These are phyloP conservation scores for Termitomyces titanicus DNA, from an alignment of 768 basidiomycete species.

Conservation along the genomic window DNA sequence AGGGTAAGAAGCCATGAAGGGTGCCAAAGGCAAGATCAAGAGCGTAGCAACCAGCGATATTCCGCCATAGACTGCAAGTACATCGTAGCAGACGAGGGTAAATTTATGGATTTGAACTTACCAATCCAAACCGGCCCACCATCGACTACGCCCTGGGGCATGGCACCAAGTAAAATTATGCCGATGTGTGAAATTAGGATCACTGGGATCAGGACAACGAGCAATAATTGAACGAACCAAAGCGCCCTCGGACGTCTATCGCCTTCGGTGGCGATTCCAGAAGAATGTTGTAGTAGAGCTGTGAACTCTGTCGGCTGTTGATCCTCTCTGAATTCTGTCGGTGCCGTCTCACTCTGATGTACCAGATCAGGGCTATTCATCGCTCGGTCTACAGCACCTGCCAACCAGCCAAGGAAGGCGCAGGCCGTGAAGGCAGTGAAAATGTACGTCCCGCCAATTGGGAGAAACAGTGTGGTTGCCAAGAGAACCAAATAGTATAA, in stretches of 20 bases:
- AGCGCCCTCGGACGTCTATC: conserved; percentile 25
- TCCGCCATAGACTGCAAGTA: conserved; percentile 43
- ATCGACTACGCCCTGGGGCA: conserved; percentile 59
- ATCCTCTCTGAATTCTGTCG: conserved; percentile 28
- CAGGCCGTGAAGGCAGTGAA: conserved; percentile 51
- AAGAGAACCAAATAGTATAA: conserved; percentile 57
- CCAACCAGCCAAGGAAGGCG: conserved; percentile 39
- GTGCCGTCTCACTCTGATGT: conserved; percentile 6
- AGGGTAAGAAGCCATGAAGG: conserved; percentile 40
- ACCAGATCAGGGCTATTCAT: conserved; percentile 2
- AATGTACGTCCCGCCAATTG: conserved; percentile 55
- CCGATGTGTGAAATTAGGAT: conserved; percentile 50
- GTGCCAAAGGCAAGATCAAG: conserved; percentile 56
- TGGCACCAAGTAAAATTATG: conserved; percentile 40
- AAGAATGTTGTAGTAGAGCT: conserved; percentile 38
- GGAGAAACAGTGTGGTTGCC: conserved; percentile 40
- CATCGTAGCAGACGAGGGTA: background rate
- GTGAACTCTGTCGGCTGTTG: conserved; percentile 46
- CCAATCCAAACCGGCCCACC: conserved; percentile 53
- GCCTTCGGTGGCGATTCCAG: background rate
- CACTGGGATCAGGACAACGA: conserved; percentile 51
- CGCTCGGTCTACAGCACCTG: conserved; percentile 33
- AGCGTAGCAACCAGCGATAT: conserved; percentile 45
- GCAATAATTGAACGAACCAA: conserved; percentile 60
- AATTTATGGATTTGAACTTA: conserved; percentile 19